Evolutionary conservation across 1,284 basidiomycete species (phyloP).

Genomic region (Rhizoctonia solani): DNA sequence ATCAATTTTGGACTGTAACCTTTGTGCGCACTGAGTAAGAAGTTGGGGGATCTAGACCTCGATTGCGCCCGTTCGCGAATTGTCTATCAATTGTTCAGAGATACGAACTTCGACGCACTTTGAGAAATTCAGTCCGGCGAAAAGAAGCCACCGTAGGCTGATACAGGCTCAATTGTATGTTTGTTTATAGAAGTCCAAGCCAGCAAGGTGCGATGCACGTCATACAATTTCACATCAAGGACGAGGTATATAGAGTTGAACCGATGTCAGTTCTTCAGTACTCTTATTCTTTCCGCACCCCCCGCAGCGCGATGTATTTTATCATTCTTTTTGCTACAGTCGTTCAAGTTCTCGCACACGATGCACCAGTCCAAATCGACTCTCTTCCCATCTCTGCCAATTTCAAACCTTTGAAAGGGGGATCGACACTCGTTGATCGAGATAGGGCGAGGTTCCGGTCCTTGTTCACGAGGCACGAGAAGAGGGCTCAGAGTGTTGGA

Average conservation of each 20-base stretch:
- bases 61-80: no score
- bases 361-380: conserved; percentile 3
- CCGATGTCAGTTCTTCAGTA: not conserved
- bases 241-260: not conserved
- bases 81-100: no score
- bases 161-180: not conserved
- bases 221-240: no score
- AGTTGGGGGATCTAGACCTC: no score
- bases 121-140: no score
- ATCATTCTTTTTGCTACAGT: conserved; percentile 3
- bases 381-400: conserved; percentile 19
- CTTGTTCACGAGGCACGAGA: not conserved
- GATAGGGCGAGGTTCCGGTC: conserved; percentile 22
- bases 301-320: conserved; percentile 7
- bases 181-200: no score
- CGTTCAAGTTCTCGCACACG: no score
- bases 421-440: conserved; percentile 10
- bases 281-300: conserved; percentile 11
- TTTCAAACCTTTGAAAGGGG: not conserved
- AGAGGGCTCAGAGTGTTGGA: not conserved
- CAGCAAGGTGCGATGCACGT: no score
- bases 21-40: no score
- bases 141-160: not conserved
- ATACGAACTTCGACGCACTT: no score
- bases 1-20: no score